Percentiles rank a stretch among this genome's conserved stretches.
phyloP scores from a whole-genome alignment of 2,329 filamentous ascomycete species.

The Sporothrix sp. region DNA sequence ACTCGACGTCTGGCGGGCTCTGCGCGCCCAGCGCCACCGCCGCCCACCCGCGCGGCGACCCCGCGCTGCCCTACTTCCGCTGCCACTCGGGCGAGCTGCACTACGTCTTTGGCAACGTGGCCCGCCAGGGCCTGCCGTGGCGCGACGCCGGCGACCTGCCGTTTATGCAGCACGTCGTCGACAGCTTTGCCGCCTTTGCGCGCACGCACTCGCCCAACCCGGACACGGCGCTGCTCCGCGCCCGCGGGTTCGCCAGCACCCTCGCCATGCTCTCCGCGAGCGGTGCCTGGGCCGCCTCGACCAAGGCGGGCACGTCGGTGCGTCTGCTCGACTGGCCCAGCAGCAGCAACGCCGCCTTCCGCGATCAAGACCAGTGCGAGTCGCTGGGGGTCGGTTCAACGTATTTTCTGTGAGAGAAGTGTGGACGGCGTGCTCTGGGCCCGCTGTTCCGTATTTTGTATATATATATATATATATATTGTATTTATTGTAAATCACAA shows the following conservation, averaged over 20 bases:
- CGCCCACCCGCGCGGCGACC: constrained; percentile 32
- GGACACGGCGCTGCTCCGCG: constrained; percentile 32
- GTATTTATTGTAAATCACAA: too few relatives aligned
- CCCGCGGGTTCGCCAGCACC: constrained; percentile 30
- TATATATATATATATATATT: too few relatives aligned
- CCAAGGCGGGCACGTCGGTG: constrained; percentile 31
- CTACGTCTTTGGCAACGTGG: constrained; percentile 44
- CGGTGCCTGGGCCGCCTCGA: constrained; percentile 28
- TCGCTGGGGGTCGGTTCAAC: constrained; percentile 34
- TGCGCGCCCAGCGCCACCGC: constrained; percentile 33
- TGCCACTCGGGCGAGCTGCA: constrained; percentile 48
- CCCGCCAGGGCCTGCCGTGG: constrained; percentile 30
- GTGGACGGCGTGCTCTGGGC: too few relatives aligned
- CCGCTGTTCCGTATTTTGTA: too few relatives aligned
- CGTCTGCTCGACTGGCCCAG: constrained; percentile 37
- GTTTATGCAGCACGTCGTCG: constrained; percentile 31
- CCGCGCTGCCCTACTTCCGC: constrained; percentile 36
- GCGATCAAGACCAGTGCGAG: constrained; percentile 42
- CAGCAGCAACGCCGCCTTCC: constrained; percentile 30
- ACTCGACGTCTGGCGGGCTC: constrained; percentile 42
- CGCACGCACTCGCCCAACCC: constrained; percentile 42
- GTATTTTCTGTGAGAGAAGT: constrained; percentile 27
- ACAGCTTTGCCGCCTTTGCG: constrained; percentile 43
- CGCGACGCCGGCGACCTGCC: constrained; percentile 35
- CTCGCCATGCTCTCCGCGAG: constrained; percentile 20